phyloP scores from a whole-genome alignment of 2,329 filamentous ascomycete genomes.

The Botrytis elliptica region DNA sequence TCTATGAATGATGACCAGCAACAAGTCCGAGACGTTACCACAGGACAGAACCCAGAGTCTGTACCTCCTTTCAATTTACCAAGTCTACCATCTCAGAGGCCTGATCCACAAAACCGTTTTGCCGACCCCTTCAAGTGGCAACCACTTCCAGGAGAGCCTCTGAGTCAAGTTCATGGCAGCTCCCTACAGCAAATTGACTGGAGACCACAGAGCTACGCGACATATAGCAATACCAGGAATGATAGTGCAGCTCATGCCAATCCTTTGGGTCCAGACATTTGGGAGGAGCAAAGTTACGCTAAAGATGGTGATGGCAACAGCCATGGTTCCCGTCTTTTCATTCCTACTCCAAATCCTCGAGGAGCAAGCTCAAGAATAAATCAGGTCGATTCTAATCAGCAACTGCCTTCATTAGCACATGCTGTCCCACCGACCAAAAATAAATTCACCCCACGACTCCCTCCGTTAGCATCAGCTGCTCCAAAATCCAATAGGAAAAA shows the following conservation, averaged over 20 bases:
- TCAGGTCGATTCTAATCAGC: not conserved
- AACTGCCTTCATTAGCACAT: not conserved
- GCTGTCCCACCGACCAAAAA: not conserved
- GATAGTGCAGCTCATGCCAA: not conserved
- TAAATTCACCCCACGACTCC: not conserved
- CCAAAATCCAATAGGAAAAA: not conserved
- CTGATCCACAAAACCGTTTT: not conserved
- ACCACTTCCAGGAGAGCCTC: not conserved
- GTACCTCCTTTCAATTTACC: not conserved
- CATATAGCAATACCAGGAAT: not conserved
- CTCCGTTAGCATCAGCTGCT: not conserved
- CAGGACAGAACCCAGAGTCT: not conserved
- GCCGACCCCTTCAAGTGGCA: not conserved
- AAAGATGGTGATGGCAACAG: not conserved
- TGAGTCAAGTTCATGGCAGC: not conserved
- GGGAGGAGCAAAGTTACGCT: not conserved
- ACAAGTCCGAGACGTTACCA: not conserved
- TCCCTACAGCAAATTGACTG: not conserved
- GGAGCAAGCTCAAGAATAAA: not conserved
- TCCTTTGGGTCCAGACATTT: not conserved
- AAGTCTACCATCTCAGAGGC: not conserved
- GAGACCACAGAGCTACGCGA: not conserved
- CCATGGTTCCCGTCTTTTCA: not conserved
- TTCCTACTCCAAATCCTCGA: not conserved
- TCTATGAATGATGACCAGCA: not conserved